Percentiles rank a stretch among this genome's conserved stretches.
Conservation (phyloP, 345 rosid genomes). For the Alliaria petiolata region DNA sequence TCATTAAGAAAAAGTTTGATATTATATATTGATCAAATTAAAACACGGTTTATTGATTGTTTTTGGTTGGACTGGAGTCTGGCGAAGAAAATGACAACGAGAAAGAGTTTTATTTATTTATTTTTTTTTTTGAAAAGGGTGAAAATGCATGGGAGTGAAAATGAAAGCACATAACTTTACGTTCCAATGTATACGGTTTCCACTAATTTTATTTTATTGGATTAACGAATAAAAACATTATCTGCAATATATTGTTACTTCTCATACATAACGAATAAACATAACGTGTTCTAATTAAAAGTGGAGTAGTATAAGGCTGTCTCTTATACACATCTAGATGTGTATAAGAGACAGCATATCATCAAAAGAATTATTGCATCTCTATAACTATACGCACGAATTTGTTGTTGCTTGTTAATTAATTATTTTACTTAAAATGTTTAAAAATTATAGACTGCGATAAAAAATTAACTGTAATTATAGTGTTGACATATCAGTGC, state of each 20-base stretch:
- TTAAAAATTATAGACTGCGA: too few species aligned
- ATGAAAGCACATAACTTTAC: conserved; percentile 22
- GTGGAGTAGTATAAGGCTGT: too few species aligned
- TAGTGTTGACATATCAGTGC: neutral
- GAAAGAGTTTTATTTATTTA: neutral
- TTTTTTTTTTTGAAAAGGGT: neutral
- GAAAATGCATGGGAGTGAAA: conserved; percentile 11
- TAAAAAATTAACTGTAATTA: neutral
- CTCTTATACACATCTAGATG: too few species aligned
- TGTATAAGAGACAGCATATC: too few species aligned
- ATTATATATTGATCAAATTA: too few species aligned
- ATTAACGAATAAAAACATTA: neutral
- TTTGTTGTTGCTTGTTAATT: too few species aligned
- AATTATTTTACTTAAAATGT: too few species aligned
- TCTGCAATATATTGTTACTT: neutral
- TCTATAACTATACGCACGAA: too few species aligned
- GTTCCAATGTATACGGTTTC: conserved; percentile 12
- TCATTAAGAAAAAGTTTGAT: neutral
- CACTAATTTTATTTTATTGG: neutral
- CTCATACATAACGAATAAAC: too few species aligned
- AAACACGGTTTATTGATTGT: neutral
- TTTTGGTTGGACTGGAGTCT: neutral
- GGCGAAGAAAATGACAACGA: neutral
- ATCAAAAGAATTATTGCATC: too few species aligned
- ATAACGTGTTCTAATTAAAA: too few species aligned